Evolutionary conservation across 495 filamentous ascomycete genomes (phyloP), one percentile per base, ranked within the genome.

Genomic region (Pseudotulostoma volvatum): DNA sequence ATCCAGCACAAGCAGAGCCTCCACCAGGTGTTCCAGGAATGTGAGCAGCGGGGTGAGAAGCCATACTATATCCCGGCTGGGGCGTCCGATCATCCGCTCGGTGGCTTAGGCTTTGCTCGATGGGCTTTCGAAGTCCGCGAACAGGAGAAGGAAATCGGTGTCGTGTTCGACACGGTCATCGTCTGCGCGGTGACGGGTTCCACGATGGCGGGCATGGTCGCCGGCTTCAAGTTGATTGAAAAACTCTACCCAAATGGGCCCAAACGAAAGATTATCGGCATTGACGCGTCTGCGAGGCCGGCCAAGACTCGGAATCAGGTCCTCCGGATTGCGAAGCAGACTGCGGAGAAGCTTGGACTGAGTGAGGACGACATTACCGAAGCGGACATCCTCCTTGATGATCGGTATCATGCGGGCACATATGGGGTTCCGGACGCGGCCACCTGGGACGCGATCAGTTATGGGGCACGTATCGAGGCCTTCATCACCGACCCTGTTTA

Each of bases 401-500:
- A 74, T n/a, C 42, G 68, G 25, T 81, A 71, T 37, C 70, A 77
- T 53, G 76, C 55, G 0, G 73, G 73, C 0, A 55, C 59, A 7
- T 78, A 79, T 57, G 76, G 76, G 0, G 57, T 73, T 41, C 69
- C 72, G 1, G 70, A 73, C 47, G 44, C 58, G 46, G 49, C 51
- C 55, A 80, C 74, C 3, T 63, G 66, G 40, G 70, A 70, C 37
- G 75, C 74, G 3, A 76, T 79, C 35, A 63, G 64, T 48, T 75
- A 74, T 49, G 71, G 66, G 1, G 75, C 74, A 3, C 20, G 44
- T 44, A 77, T 68, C 21, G 75, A 79, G 56, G 74, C 64, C 0
- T 74, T 79, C 40, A 74, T 81, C 36, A 77, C 74, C 7, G 75
- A 79, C 48, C 74, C 74, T 0, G 76, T 81, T 1, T 79, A 81